Conservation (phyloP, 768 basidiomycete genomes). For the Phylloporus arenicola region DNA sequence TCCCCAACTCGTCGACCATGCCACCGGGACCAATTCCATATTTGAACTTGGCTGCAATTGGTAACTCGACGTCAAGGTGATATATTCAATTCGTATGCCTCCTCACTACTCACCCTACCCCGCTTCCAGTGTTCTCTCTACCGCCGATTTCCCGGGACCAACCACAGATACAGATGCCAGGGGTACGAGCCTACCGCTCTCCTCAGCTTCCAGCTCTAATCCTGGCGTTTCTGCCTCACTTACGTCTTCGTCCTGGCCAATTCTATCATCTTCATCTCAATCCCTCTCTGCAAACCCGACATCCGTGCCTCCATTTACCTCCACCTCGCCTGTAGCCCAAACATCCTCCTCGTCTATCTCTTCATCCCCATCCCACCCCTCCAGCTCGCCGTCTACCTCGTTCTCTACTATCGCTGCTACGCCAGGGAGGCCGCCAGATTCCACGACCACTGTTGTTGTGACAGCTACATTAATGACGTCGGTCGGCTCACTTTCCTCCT, state of each 20-base stretch:
- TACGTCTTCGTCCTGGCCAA: background rate
- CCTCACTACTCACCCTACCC: constrained; percentile 2
- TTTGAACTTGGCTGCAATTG: background rate
- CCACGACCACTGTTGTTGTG: constrained; percentile 13
- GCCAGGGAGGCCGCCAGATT: background rate
- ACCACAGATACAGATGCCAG: constrained; percentile 8
- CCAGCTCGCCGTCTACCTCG: background rate
- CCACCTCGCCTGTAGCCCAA: background rate
- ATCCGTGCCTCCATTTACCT: constrained; percentile 1
- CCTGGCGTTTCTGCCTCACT: constrained; percentile 6
- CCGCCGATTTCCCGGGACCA: background rate
- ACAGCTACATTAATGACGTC: constrained; percentile 12
- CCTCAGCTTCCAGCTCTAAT: constrained; percentile 14
- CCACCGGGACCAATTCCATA: background rate
- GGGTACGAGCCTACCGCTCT: constrained; percentile 17
- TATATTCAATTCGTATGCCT: background rate
- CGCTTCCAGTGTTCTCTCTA: background rate
- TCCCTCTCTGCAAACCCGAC: background rate
- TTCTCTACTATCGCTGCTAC: background rate
- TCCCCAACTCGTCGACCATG: constrained; percentile 2
- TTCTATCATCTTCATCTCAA: background rate
- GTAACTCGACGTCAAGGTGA: constrained; percentile 12
- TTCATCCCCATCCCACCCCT: background rate
- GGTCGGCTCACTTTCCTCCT: background rate
- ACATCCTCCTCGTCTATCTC: background rate